phyloP scores from a whole-genome alignment of 1,284 basidiomycete species.

The Cutaneotrichosporon cyanovorans region DNA sequence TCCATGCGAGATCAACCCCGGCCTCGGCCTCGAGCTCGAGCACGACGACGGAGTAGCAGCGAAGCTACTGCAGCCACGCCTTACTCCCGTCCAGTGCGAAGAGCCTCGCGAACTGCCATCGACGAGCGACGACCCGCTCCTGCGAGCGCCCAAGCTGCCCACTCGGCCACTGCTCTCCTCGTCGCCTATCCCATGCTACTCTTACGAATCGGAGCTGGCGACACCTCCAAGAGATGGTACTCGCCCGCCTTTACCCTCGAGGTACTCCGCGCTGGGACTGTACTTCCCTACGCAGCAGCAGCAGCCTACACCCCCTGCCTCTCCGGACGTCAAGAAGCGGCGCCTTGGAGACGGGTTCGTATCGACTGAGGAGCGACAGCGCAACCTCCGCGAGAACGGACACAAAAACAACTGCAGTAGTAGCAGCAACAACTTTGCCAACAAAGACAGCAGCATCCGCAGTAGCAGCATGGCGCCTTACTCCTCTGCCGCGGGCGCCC shows the following conservation, averaged over 20 bases:
- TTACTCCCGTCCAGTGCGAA: too few relatives aligned
- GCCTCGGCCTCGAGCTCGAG: too few relatives aligned
- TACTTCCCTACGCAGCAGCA: not conserved
- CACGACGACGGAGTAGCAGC: too few relatives aligned
- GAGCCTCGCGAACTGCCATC: too few relatives aligned
- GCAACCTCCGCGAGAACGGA: not conserved
- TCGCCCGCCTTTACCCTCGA: constrained; percentile 2
- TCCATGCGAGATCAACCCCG: too few relatives aligned
- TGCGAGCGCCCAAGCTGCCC: constrained; percentile 5
- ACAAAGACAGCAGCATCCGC: too few relatives aligned
- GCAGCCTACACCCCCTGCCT: constrained; percentile 2
- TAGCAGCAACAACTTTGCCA: too few relatives aligned
- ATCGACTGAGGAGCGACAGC: not conserved
- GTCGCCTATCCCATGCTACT: not conserved
- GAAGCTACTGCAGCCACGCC: too few relatives aligned
- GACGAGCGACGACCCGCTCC: not conserved
- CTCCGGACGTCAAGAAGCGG: not conserved
- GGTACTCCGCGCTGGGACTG: constrained; percentile 15
- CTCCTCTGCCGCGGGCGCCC: constrained; percentile 4
- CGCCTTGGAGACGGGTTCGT: not conserved
- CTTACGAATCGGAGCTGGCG: not conserved
- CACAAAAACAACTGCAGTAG: too few relatives aligned
- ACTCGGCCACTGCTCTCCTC: constrained; percentile 3
- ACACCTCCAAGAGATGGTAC: constrained; percentile 4
- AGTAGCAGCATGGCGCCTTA: constrained; percentile 5